A percentile compares a stretch with the other conserved stretches of the same genome.
phyloP scores from a whole-genome alignment of 805 yeast genomes.

The Hanseniaspora jakobsenii region DNA sequence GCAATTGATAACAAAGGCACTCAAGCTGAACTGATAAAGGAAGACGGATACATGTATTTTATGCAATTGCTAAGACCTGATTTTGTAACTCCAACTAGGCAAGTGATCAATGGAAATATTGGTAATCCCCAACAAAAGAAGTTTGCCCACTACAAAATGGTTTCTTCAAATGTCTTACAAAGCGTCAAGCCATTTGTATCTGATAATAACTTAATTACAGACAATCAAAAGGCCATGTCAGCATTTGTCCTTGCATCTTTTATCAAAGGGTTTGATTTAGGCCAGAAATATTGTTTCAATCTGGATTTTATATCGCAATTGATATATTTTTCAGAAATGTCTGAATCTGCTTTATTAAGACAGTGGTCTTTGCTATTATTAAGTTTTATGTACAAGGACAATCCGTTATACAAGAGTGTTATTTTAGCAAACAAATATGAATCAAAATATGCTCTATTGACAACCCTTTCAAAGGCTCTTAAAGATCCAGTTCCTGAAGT shows the following conservation, averaged over 20 bases:
- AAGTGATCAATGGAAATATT: conserved; percentile 15
- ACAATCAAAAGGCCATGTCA: conserved; percentile 90
- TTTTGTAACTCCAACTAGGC: conserved; percentile 17
- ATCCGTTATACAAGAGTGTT: conserved; percentile 63
- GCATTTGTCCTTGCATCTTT: conserved; percentile 80
- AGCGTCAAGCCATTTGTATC: conserved; percentile 17
- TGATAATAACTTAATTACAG: conserved; percentile 32
- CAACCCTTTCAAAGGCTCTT: conserved; percentile 39
- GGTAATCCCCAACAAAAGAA: conserved; percentile 6
- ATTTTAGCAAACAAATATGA: conserved; percentile 50
- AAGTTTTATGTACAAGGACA: conserved; percentile 61
- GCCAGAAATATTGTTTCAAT: conserved; percentile 68
- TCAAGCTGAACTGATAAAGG: conserved; percentile 84
- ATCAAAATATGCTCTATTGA: conserved; percentile 22
- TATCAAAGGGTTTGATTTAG: conserved; percentile 64
- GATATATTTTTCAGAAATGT: conserved; percentile 48
- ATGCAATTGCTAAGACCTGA: conserved; percentile 57
- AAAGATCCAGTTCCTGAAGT: conserved; percentile 93
- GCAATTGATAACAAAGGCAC: conserved; percentile 84
- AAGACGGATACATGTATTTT: conserved; percentile 80
- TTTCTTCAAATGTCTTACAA: not conserved
- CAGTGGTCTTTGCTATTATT: conserved; percentile 84
- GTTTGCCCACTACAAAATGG: conserved; percentile 12
- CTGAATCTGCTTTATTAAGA: conserved; percentile 74
- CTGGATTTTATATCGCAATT: conserved; percentile 61